Evolutionary conservation across 1,139 yeast genomes (phyloP), one percentile per base, ranked within the genome.

Genomic region (Pichia sp.): DNA sequence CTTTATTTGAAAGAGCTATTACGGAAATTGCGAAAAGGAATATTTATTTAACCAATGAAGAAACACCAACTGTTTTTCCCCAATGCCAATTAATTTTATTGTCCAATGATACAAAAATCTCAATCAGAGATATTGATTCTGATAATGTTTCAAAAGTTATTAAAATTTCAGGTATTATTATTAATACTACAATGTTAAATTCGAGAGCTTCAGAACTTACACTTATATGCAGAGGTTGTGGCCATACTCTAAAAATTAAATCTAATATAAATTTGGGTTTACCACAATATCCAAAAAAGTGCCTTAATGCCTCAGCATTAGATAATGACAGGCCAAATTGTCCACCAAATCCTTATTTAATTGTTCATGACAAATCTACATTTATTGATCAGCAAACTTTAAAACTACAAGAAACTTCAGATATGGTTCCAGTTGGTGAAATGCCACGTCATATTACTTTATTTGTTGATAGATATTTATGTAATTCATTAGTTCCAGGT

Each of bases 361-460:
- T 94, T 51, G 92, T 87, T 35, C 98, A 92, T 63, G 97, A 92
- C 62, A 86, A 87, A 61, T 89, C 97, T 1, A 71, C 78, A 20
- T 94, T 90, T 62, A 84, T 92, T 47, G 98, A 94, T 65, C 97
- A 94, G 62, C 99, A 94, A 64, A 81, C 85, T 26, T 73, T 94
- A 59, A 94, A 94, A 62, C 72, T 94, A 45, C 99, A 92, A 63
- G 99, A 92, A 62, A 76, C 95, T 16, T 97, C 98, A 12, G 98
- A 92, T 63, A 85, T 87, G 83, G 97, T 92, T 1, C 99, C 98
- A 2, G 96, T 92, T 23, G 98, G 99, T 52, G 99, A 92, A 68
- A 84, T 92, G 90, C 99, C 99, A 12, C 79, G 99, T 56, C 96
- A 92, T 59, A 84, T 94, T 42, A 65, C 87, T 50, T 71, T 94